Evolutionary conservation across 768 basidiomycete genomes (phyloP).

Genomic region (Suillus placidus): DNA sequence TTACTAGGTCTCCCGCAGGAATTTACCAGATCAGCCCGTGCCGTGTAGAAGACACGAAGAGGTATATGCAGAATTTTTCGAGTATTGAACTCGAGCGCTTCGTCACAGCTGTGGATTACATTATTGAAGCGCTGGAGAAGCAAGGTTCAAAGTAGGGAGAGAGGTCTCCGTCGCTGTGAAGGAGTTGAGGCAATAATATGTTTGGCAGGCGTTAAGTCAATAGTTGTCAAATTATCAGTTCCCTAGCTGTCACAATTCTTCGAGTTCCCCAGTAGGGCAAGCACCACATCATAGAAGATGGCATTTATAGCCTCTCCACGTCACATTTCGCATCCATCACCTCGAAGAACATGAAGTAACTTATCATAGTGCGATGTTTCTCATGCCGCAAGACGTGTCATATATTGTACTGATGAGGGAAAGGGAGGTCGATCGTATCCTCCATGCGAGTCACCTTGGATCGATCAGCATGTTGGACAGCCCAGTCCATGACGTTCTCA

Average conservation of each 20-base stretch:
- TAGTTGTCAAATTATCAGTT: neutral
- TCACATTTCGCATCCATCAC: neutral
- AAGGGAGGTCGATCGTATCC: neutral
- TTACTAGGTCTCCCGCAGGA: too few species aligned
- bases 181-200: neutral
- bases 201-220: neutral
- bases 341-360: neutral
- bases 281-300: too few species aligned
- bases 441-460: neutral
- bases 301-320: neutral
- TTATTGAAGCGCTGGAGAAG: neutral
- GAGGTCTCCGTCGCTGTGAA: neutral
- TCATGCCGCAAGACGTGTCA: neutral
- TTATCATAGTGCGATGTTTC: neutral
- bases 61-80: too few species aligned
- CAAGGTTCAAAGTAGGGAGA: too few species aligned
- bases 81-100: too few species aligned
- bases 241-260: neutral
- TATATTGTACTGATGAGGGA: neutral
- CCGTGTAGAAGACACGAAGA: too few species aligned
- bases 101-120: neutral
- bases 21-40: too few species aligned
- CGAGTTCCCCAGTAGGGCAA: too few species aligned
- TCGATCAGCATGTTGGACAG: neutral
- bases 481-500: neutral